Evolutionary conservation across 2,329 filamentous ascomycete genomes (phyloP), one percentile per base, ranked within the genome.

Genomic region (Fusarium sacchari): DNA sequence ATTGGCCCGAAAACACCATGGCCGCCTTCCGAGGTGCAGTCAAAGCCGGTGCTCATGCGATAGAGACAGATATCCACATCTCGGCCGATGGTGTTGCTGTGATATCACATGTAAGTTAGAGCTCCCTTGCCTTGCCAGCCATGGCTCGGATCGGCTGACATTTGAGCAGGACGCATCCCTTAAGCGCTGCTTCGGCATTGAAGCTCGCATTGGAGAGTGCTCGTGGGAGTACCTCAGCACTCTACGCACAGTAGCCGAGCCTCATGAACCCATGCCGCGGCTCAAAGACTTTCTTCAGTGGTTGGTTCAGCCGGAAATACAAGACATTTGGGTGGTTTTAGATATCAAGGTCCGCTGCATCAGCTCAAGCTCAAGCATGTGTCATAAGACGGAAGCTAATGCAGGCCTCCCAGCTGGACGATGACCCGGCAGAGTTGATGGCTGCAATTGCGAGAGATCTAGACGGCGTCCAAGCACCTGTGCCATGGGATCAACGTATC

Each of bases 31-130:
- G 85, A 64, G 92, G 88, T 34, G 95, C 95, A 3, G 88, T 96
- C 6, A 85, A 90, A 37, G 91, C 90, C 24, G 94, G 94, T 26
- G 90, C 93, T 1, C 90, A 97, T 77, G 96, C 93, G 0, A 85
- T 98, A 34, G 96, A 98, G 84, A 97, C 94, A 24, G 96, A 98
- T 78, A 82, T 98, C 14, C 95, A 97, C 80, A 83, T 98, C 39
- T 92, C 94, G 20, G 90, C 88, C 69, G 96, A 98, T 78, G 91
- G 92, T 12, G 91, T 97, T 0, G 93, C 97, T 2, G 94, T 98
- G 15, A 84, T 98, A 44, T 94, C 92, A 50, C 95, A 97, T 85
- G 93, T 94, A 83, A 80, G 86, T 55, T 17, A 20, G 32, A 67
- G 43, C 30, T 40, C 34, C 49, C 43, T 30, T 42, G 46, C 28